A percentile compares a stretch with the other conserved stretches of the same genome.
Evolutionary conservation across 805 yeast species (phyloP).

Genomic region (Crinitomyces ghanaensis): DNA sequence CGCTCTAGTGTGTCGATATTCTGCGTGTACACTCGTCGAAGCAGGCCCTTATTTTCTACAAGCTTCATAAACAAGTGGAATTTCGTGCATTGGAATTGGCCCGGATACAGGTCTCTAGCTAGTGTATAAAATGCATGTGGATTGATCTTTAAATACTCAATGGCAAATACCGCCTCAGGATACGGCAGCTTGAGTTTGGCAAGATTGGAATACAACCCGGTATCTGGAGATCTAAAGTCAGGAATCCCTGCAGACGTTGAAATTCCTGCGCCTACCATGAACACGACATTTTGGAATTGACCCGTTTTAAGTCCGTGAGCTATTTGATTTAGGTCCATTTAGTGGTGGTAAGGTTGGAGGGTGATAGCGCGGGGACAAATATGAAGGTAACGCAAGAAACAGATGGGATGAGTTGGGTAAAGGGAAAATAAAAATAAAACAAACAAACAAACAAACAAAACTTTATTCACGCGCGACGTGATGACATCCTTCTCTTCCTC

Average conservation of each 20-base stretch:
- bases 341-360: too few species aligned
- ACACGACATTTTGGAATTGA: slow-evolving; percentile 20
- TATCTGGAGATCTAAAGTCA: slow-evolving; percentile 83
- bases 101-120: slow-evolving; percentile 81
- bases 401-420: too few species aligned
- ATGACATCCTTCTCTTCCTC: too few species aligned
- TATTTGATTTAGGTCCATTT: too few species aligned
- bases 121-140: slow-evolving; percentile 80
- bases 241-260: slow-evolving; percentile 94
- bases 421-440: too few species aligned
- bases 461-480: neutral
- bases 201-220: slow-evolving; percentile 69
- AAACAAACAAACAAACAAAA: neutral
- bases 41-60: slow-evolving; percentile 48
- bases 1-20: slow-evolving; percentile 89
- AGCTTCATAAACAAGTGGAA: slow-evolving; percentile 66
- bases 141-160: slow-evolving; percentile 59
- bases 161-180: slow-evolving; percentile 93
- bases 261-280: slow-evolving; percentile 74
- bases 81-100: slow-evolving; percentile 70
- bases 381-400: too few species aligned
- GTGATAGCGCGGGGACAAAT: too few species aligned
- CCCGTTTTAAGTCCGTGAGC: slow-evolving; percentile 14
- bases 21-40: slow-evolving; percentile 76
- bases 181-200: slow-evolving; percentile 62